Evolutionary conservation across 495 filamentous ascomycete species (phyloP), one percentile per base, ranked within the genome.

Genomic region (Xylaria palmicola): DNA sequence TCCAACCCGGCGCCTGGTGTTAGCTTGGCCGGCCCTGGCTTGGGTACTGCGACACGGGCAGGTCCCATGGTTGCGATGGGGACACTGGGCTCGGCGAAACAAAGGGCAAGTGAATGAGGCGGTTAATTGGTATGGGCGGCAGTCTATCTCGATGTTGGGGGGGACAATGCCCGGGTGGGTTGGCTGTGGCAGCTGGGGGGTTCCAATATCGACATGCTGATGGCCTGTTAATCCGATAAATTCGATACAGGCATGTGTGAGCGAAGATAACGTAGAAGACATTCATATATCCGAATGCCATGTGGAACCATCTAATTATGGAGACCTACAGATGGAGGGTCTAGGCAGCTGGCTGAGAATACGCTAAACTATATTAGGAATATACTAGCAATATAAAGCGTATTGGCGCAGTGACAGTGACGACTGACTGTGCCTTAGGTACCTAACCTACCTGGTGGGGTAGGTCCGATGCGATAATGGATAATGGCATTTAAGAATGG

Each of bases 21-120:
- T 32, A 97, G 79, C 70, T 90, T 92, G 49, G 92, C 92, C 44
- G 93, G 91, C 34, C 94, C 93, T 43, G 94, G 93, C 72, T 91
- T 90, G 26, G 93, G 93, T 65, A 93, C 85, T 65, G 62, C 60
- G 53, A 51, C 36, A 30, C 67, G 67, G 27, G 62, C 40, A 37
- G 64, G 55, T 53, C 57, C 59, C 69, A 72, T 72, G 12, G 83
- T 87, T 59, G 79, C 82, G 61, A 82, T 80, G 17, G 34, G 37
- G 13, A 29, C 26, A 34, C 12, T n/a, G 2, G 36, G 19, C 26
- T 34, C 49, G 58, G 40, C 13, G 27, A 19, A 45, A 36, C 34
- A 53, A 10, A 53, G 22, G 20, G 22, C 19, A 19, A 20, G 39
- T 39, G 5, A 36, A 36, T 19, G 41, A 59, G 44, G 44, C 40